Evolutionary conservation across 441 rosid genomes (phyloP).

Genomic region (Macaranga tanarius): DNA sequence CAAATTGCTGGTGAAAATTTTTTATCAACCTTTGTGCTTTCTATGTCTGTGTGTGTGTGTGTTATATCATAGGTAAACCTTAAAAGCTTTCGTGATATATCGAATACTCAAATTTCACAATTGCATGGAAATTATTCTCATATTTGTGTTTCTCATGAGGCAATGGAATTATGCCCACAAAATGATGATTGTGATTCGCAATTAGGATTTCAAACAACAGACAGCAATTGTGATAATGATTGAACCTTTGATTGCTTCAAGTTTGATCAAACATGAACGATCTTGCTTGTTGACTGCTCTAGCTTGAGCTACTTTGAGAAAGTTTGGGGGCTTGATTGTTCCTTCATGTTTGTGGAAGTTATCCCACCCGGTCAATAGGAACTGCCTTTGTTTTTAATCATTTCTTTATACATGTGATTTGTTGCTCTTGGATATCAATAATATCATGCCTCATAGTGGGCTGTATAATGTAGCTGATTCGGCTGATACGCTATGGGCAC

Average conservation of each 20-base stretch:
- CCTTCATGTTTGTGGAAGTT: not conserved
- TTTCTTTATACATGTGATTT: slow-evolving; percentile 12
- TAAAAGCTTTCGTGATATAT: too few species aligned
- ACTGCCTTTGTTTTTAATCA: not conserved
- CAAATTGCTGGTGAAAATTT: too few species aligned
- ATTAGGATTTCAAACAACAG: not conserved
- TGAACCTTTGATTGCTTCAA: not conserved
- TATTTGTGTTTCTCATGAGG: not conserved
- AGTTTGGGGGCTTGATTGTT: not conserved
- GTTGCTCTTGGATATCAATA: slow-evolving; percentile 10
- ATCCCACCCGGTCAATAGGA: not conserved
- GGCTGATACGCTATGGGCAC: slow-evolving; percentile 59
- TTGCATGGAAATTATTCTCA: not conserved
- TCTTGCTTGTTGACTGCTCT: not conserved
- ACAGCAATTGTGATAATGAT: not conserved
- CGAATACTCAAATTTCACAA: too few species aligned
- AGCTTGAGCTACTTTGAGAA: too few species aligned
- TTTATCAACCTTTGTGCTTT: too few species aligned
- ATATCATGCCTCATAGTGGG: slow-evolving; percentile 25
- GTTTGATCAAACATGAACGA: not conserved
- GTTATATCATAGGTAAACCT: too few species aligned
- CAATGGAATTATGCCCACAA: not conserved
- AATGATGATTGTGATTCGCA: not conserved
- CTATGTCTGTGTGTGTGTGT: too few species aligned
- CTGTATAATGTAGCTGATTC: slow-evolving; percentile 65